Base-by-base conservation (phyloP, 192 early-diverging fungal genomes). In the Fimicolochytrium jonesii region DNA sequence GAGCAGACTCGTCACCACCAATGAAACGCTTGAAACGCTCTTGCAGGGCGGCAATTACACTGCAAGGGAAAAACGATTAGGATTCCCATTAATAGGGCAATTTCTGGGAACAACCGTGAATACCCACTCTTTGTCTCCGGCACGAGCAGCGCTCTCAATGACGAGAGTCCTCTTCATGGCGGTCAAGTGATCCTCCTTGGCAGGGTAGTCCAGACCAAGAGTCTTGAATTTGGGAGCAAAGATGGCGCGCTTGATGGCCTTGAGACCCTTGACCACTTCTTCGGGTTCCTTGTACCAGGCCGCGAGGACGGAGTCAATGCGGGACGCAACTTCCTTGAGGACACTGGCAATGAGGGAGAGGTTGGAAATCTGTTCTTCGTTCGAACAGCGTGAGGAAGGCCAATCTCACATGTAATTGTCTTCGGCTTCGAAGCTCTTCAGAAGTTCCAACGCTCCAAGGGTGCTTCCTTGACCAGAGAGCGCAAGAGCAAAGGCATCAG, bases 401-500 rank as follows among this genome's bases (percentile, higher is more conserved):
- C 29, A 35, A 25, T 70, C 33, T n/a, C 33, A 66, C 65, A 92
- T 86, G 69, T 90, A 92, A 61, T 92, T 75, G 25, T 85, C 79
- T 70, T 96, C 95, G 41, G 79, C 75, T 39, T 79, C 75, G 60
- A 89, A 90, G 18, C 84, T 77, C 18, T 79, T 77, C 26, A 93
- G 72, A 29, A 98, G 68, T 17, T 82, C 84, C 70, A 98, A 74
- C n/a, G 89, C 79, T 4, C 76, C 81, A 48, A 79, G 76, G 9
- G 93, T 94, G 48, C 77, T 82, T 42, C 77, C 80, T 28, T 91
- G 77, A 3, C 94, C 96, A 70, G 91, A 88, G 32, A 74, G 67
- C 20, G 86, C 85, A 43, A 96, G 70, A 7, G 89, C 83, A 28
- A 86, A 88, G 18, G 87, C 75, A 79, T 98, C 96, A 32, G 84